phyloP scores from a whole-genome alignment of 1,284 basidiomycete genomes.

The Trichosporon sp. region DNA sequence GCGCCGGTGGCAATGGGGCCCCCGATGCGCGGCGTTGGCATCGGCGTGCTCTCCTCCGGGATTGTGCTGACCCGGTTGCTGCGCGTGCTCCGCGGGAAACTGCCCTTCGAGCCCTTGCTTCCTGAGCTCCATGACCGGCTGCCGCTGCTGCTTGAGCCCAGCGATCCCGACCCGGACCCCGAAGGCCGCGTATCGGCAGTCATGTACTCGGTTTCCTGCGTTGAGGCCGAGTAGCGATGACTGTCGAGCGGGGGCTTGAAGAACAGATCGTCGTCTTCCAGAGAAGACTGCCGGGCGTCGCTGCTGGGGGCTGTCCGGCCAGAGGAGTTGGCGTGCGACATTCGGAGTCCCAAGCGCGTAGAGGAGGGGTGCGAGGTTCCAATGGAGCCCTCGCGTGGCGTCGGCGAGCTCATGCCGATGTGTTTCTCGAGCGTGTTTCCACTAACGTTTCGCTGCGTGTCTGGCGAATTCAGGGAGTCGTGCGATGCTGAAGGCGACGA shows the following conservation, averaged over 20 bases:
- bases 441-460: conserved; percentile 15
- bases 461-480: neutral
- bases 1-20: neutral
- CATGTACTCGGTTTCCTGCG: conserved; percentile 5
- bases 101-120: conserved; percentile 11
- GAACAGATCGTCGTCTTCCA: conserved; percentile 19
- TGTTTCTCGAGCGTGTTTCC: conserved; percentile 22
- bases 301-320: conserved; percentile 8
- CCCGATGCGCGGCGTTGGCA: neutral
- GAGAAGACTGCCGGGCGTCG: conserved; percentile 3
- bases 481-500: neutral
- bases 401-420: conserved; percentile 9
- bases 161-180: neutral
- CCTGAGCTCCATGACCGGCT: conserved; percentile 6
- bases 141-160: conserved; percentile 7
- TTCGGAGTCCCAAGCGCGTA: neutral
- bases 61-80: conserved; percentile 12
- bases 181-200: conserved; percentile 10
- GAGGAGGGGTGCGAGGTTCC: neutral
- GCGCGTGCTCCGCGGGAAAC: conserved; percentile 5
- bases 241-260: conserved; percentile 5
- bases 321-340: conserved; percentile 7
- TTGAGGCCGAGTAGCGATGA: neutral
- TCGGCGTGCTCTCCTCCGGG: conserved; percentile 12
- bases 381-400: neutral